Evolutionary conservation across 2,329 filamentous ascomycete species (phyloP).

Genomic region (Pseudogymnoascus sp.): DNA sequence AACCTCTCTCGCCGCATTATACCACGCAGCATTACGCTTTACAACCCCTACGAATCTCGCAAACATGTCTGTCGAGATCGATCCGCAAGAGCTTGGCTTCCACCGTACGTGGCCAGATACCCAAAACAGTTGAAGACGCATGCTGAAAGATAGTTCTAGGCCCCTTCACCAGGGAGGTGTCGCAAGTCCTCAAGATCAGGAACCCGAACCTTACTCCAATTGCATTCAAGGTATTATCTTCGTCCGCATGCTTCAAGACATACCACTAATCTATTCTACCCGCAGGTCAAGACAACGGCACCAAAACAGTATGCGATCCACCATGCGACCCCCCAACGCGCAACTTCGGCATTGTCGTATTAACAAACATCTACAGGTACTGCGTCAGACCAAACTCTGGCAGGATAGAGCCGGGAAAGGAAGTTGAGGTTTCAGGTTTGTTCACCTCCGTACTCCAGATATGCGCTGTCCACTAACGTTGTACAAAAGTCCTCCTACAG

Average conservation of each 20-base stretch:
- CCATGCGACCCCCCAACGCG: conserved; percentile 16
- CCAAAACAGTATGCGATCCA: conserved; percentile 77
- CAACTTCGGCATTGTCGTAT: conserved; percentile 16
- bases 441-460: conserved; percentile 10
- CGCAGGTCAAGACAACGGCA: conserved; percentile 94
- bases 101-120: conserved; percentile 56
- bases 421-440: conserved; percentile 88
- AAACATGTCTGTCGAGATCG: conserved; percentile 60
- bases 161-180: conserved; percentile 58
- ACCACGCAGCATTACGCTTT: background rate
- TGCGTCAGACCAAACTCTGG: conserved; percentile 96
- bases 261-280: conserved; percentile 23
- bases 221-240: conserved; percentile 56
- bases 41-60: background rate
- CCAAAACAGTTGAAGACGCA: conserved; percentile 7
- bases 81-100: conserved; percentile 87
- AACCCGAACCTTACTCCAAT: conserved; percentile 56
- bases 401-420: conserved; percentile 80
- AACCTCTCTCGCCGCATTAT: conserved; percentile 2
- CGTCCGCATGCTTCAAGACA: background rate
- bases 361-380: conserved; percentile 54
- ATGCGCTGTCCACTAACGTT: conserved; percentile 21
- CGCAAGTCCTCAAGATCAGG: conserved; percentile 55
- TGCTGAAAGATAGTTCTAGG: conserved; percentile 37
- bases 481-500: conserved; percentile 76